phyloP scores from a whole-genome alignment of 1,284 basidiomycete genomes.

The Taiwanofungus camphoratus region DNA sequence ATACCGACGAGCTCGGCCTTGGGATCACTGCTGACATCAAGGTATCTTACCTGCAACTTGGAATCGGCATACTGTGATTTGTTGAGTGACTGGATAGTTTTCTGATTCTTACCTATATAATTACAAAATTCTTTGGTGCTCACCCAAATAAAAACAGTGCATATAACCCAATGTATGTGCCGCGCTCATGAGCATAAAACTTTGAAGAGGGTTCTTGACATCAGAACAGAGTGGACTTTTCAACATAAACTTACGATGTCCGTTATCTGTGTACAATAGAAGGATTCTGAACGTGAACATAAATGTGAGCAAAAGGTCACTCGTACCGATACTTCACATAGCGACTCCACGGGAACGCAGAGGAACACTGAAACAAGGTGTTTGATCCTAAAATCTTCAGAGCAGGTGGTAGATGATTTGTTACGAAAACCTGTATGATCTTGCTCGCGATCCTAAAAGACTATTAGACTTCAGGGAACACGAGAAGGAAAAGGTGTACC shows the following conservation, averaged over 20 bases:
- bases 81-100: too few species aligned
- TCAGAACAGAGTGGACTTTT: background rate
- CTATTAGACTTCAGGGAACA: background rate
- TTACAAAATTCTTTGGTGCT: too few species aligned
- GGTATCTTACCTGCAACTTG: background rate
- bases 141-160: slow-evolving; percentile 1
- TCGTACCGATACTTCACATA: slow-evolving; percentile 2
- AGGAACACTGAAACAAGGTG: too few species aligned
- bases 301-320: too few species aligned
- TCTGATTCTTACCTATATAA: too few species aligned
- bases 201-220: background rate
- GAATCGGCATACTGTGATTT: too few species aligned
- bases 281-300: too few species aligned
- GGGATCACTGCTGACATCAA: background rate
- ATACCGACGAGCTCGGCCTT: background rate
- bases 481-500: background rate
- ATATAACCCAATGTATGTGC: background rate
- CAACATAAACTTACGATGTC: slow-evolving; percentile 1
- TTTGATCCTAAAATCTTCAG: too few species aligned
- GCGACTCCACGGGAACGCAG: background rate
- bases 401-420: too few species aligned
- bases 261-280: background rate
- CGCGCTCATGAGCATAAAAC: slow-evolving; percentile 1
- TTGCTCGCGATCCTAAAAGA: background rate
- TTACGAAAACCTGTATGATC: background rate